Base-by-base conservation (phyloP, 768 basidiomycete species). In the Leucocoprinus birnbaumii region DNA sequence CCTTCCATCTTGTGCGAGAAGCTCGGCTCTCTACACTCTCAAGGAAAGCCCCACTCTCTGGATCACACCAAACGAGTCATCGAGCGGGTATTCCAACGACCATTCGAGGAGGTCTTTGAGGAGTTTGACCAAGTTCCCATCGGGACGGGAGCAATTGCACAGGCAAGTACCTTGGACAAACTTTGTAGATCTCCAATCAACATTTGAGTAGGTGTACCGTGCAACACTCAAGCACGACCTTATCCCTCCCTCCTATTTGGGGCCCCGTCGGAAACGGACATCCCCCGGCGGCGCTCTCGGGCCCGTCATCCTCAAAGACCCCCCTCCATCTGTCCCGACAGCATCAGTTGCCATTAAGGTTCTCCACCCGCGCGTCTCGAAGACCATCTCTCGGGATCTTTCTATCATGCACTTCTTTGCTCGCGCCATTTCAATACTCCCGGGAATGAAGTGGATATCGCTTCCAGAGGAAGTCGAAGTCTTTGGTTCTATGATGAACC, bases 141-240 rank as follows among this genome's bases (percentile, higher is more conserved):
- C 49, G 97, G 97, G n/a, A 91, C 89, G 9, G 97, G 97, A 22
- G 95, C 97, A n/a, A 97, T 99, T 59, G 97, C 96, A 18, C 97
- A 99, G 73, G 86, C 81, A 58, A 46, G 66, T 61, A 43, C 14
- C 31, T 13, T 55, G 55, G 9, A 50, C 47, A 27, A 26, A 18
- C 43, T 37, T 40, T 38, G 16, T 27, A 41, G 34, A 9, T 31
- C 38, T 27, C 19, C 34, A 18, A 45, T 47, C 54, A 13, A 51
- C 19, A 13, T 55, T 34, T 40, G 48, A 48, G 16, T 46, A 91
- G 88, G 95, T 98, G 7, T 96, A 98, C 69, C 83, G 86, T 61
- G 96, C 92, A 34, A 89, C 79, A 11, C 82, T 98, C 53, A 90
- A 87, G 61, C 80, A 84, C 48, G 85, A 94, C 66, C 77, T 98